Percentiles rank a stretch among this genome's conserved stretches.
These are phyloP conservation scores for Magnaporthales sp. DNA, from an alignment of 2,329 filamentous ascomycete genomes.

Conservation along the genomic window DNA sequence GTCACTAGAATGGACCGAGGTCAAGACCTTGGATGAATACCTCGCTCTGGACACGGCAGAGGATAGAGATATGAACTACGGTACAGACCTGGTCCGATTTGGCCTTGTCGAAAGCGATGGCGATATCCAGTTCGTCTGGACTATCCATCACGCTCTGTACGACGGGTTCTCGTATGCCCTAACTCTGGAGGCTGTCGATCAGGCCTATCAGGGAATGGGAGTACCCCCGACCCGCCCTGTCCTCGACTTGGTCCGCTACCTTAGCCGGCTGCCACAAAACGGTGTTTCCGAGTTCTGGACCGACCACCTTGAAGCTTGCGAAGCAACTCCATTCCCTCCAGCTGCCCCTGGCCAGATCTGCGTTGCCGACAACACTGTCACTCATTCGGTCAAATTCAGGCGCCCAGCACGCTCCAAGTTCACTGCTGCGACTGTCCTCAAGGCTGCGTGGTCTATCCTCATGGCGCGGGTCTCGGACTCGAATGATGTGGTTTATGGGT, in stretches of 20 bases:
- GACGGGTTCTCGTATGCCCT: conserved; percentile 23
- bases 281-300: conserved; percentile 3
- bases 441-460: conserved; percentile 32
- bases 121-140: conserved; percentile 13
- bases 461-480: conserved; percentile 25
- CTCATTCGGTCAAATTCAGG: neutral
- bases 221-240: neutral
- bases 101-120: neutral
- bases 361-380: neutral
- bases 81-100: neutral
- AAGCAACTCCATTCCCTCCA: neutral
- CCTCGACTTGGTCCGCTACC: conserved; percentile 6
- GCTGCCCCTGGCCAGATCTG: neutral
- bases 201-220: neutral
- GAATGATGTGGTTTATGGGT: conserved; percentile 30
- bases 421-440: conserved; percentile 28
- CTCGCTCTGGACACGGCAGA: neutral
- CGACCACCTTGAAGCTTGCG: conserved; percentile 1
- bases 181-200: conserved; percentile 15
- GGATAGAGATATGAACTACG: neutral
- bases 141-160: conserved; percentile 23
- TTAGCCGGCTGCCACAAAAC: neutral
- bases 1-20: neutral
- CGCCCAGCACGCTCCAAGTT: neutral
- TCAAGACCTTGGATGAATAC: neutral